Percentiles rank a stretch among this genome's conserved stretches.
Conservation (phyloP, 2,329 filamentous ascomycete species). For the Fusarium camptoceras region DNA sequence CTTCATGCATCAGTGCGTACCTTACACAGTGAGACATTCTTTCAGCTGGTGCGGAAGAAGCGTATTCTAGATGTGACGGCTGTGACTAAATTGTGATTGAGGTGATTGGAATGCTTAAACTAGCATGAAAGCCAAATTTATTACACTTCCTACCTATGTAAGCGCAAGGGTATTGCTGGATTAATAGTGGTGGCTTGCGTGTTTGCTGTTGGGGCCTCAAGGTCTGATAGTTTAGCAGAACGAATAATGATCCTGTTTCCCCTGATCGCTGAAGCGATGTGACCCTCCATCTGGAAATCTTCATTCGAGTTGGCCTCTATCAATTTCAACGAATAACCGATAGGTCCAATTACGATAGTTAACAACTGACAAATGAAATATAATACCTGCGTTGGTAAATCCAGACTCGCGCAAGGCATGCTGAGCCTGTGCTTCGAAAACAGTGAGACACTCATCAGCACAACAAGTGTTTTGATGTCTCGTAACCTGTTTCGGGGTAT, state of each 20-base stretch:
- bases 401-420: background rate
- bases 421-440: background rate
- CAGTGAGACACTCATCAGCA: background rate
- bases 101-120: constrained; percentile 19
- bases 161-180: constrained; percentile 12
- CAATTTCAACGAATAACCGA: background rate
- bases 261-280: constrained; percentile 18
- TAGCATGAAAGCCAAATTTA: constrained; percentile 7
- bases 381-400: background rate
- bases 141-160: background rate
- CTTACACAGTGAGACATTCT: background rate
- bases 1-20: background rate
- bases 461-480: background rate
- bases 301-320: background rate
- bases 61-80: constrained; percentile 11
- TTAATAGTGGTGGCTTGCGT: constrained; percentile 3
- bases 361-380: background rate
- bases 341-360: background rate
- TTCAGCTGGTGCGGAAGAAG: constrained; percentile 1
- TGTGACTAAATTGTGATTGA: constrained; percentile 24
- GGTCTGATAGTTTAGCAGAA: constrained; percentile 2
- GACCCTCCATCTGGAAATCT: constrained; percentile 2
- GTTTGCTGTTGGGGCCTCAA: constrained; percentile 7
- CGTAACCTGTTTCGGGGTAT: background rate
- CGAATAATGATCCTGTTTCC: constrained; percentile 5